These are phyloP conservation scores for Microcera coccophila DNA, from an alignment of 2,329 filamentous ascomycete genomes.

Conservation along the genomic window DNA sequence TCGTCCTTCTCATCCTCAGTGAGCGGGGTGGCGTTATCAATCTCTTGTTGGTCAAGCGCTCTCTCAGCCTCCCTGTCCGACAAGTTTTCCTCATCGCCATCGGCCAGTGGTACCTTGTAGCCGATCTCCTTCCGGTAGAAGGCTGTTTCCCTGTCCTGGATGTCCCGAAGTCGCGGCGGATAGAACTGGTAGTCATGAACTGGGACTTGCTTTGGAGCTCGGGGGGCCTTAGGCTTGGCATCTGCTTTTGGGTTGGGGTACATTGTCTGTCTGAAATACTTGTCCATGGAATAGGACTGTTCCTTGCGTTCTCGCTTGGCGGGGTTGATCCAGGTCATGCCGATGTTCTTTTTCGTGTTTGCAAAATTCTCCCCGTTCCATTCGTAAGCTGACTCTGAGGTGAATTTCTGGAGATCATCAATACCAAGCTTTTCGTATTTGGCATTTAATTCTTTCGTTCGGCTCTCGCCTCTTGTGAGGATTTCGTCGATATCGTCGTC, in stretches of 20 bases:
- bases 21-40: slow-evolving; percentile 83
- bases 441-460: slow-evolving; percentile 84
- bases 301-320: slow-evolving; percentile 98
- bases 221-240: slow-evolving; percentile 89
- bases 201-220: slow-evolving; percentile 84
- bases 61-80: slow-evolving; percentile 84
- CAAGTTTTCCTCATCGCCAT: slow-evolving; percentile 82
- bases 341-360: slow-evolving; percentile 85
- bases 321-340: slow-evolving; percentile 95
- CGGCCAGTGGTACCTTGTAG: slow-evolving; percentile 86
- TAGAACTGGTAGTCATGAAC: slow-evolving; percentile 99
- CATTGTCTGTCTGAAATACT: slow-evolving; percentile 92
- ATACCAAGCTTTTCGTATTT: slow-evolving; percentile 97
- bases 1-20: slow-evolving; percentile 86
- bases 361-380: slow-evolving; percentile 99
- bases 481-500: slow-evolving; percentile 92
- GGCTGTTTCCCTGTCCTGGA: slow-evolving; percentile 95
- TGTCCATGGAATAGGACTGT: slow-evolving; percentile 96
- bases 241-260: slow-evolving; percentile 77
- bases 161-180: slow-evolving; percentile 72
- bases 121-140: slow-evolving; percentile 94
- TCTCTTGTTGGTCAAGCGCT: slow-evolving; percentile 82
- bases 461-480: slow-evolving; percentile 77
- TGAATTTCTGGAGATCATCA: slow-evolving; percentile 96
- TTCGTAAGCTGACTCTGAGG: slow-evolving; percentile 93